A percentile compares a stretch with the other conserved stretches of the same genome.
These are phyloP conservation scores for Corchorus capsularis DNA, from an alignment of 345 rosid species.

Conservation along the genomic window DNA sequence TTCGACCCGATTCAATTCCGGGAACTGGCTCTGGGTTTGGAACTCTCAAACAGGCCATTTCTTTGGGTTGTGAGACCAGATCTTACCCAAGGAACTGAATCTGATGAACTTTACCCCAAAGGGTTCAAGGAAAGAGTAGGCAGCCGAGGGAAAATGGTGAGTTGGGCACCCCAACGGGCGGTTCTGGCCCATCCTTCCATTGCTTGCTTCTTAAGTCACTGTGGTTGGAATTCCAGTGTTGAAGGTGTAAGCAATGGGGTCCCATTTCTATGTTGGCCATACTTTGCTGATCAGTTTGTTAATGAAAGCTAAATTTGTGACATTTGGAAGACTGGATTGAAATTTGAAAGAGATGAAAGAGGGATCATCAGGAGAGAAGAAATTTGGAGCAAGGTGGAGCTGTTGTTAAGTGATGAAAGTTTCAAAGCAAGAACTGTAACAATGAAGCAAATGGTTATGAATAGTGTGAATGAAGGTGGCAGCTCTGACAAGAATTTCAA, in stretches of 20 bases:
- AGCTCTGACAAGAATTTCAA: background rate
- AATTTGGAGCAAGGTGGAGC: constrained; percentile 25
- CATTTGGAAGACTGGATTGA: too few species aligned
- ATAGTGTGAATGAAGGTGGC: too few species aligned
- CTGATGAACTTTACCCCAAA: background rate
- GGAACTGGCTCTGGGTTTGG: background rate
- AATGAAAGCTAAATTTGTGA: constrained; percentile 31
- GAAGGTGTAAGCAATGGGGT: too few species aligned
- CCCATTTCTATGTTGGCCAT: constrained; percentile 29
- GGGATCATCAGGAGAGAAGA: constrained; percentile 17
- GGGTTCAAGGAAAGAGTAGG: background rate
- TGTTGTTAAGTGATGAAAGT: constrained; percentile 12
- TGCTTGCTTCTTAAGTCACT: constrained; percentile 30
- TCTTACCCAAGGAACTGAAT: background rate
- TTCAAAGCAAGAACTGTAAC: constrained; percentile 16
- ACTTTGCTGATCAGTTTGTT: constrained; percentile 37
- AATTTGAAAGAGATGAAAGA: constrained; percentile 11
- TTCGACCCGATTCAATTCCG: constrained; percentile 10
- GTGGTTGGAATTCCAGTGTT: background rate
- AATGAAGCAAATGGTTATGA: constrained; percentile 14
- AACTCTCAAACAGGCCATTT: too few species aligned
- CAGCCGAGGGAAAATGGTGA: background rate
- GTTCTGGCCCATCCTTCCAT: constrained; percentile 13
- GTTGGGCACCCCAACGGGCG: constrained; percentile 5
- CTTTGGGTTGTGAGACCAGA: background rate